Evolutionary conservation across 805 yeast species (phyloP), one percentile per base, ranked within the genome.

Genomic region (Tetrapisispora nanseiensis): DNA sequence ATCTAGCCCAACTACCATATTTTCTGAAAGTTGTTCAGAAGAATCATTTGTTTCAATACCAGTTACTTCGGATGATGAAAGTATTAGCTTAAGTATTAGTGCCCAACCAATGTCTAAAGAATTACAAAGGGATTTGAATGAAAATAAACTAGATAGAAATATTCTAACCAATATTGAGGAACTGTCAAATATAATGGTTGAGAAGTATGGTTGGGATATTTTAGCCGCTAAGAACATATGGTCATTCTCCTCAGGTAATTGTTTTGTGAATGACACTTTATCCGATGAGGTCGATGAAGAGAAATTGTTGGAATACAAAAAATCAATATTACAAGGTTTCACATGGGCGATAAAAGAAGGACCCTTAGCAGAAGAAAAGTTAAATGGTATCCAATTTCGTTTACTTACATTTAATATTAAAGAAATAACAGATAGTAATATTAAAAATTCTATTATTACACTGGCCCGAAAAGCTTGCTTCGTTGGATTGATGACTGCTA

Each of bases 321-420:
- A 74, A 6, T 67, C 76, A 2, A 71, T 89, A 1, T 63, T 67
- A 2, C 81, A 80, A 50, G 98, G 97, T 0, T 92, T 90, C 63
- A 72, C 74, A 51, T 84, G 95, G 92, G 81, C 82, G 2, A 69
- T 75, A 0, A 69, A 76, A 43, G 95, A 85, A 52, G 98, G 98
- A 0, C 98, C 99, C 0, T 66, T 92, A n/a, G 78, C 94, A 47
- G 95, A 83, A 46, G 96, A 86, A 56, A 80, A 84, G 0, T 69
- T 92, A 6, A 65, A 84, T 41, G 74, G 79, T 41, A 76, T 80
- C 6, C 78, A 75, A 48, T 86, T 92, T 61, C 76, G 77, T 42
- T 70, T 92, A 32, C 68, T 86, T 37, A 85, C 66, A 0, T 53
- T 83, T 3, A 33, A 40, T 3, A 70, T 81, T 6, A 61, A 68